These are phyloP conservation scores for Picea abies DNA, from an alignment of 83 land plant genomes.

Conservation along the genomic window DNA sequence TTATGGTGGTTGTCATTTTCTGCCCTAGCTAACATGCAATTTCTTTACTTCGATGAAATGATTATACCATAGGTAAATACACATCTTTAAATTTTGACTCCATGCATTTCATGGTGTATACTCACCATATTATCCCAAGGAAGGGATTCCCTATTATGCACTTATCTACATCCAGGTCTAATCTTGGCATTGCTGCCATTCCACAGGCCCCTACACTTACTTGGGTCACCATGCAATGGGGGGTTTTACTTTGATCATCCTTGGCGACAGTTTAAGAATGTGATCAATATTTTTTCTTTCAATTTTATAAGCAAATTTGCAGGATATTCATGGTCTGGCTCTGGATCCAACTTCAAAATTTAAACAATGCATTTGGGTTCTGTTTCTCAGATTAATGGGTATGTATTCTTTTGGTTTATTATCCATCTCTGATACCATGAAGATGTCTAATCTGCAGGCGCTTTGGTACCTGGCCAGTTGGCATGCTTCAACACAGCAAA, in stretches of 20 bases:
- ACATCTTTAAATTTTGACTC: not conserved
- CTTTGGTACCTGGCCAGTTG: slow-evolving; percentile 95
- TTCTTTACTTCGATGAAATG: not conserved
- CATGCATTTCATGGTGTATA: not conserved
- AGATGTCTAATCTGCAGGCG: slow-evolving; percentile 49
- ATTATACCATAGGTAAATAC: not conserved
- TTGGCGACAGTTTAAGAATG: not conserved
- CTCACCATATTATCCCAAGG: not conserved
- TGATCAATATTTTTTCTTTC: not conserved
- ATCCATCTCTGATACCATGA: slow-evolving; percentile 10
- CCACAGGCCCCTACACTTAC: not conserved
- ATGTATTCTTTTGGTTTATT: not conserved
- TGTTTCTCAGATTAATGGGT: not conserved
- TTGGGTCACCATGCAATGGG: too few relatives aligned
- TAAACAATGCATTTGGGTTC: not conserved
- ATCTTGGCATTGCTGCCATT: not conserved
- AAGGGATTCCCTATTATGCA: not conserved
- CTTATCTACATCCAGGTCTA: not conserved
- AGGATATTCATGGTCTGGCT: not conserved
- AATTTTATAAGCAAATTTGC: not conserved
- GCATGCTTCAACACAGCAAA: slow-evolving; percentile 56
- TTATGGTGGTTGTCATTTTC: not conserved
- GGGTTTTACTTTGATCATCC: not conserved
- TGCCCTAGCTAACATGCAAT: not conserved
- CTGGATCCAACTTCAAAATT: not conserved